Base-by-base conservation (phyloP, 1,284 basidiomycete species). In the Microstroma glucosiphilum region DNA sequence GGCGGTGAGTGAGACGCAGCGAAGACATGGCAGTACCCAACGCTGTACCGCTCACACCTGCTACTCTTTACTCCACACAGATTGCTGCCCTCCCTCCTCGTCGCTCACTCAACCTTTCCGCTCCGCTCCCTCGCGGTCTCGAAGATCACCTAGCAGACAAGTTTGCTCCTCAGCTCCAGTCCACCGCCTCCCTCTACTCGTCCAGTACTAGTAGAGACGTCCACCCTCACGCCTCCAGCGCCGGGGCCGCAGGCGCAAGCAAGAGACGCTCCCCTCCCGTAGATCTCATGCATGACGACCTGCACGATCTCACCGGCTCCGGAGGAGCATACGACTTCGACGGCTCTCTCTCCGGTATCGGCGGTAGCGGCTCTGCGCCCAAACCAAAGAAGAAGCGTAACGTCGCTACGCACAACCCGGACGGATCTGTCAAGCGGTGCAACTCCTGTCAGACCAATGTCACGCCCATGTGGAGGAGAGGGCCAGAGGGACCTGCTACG, bases 391-490 rank as follows among this genome's bases (percentile, higher is more conserved):
- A 73, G 9, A 77, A 76, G 65, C 69, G 75, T 26, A 73, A 77
- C 55, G 74, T 77, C 26, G 75, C 75, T 0, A 76, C 72, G 42
- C 74, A 76, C 67, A 77, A 77, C 43, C 71, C 75, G 15, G 75
- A 77, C 43, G 75, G 75, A 40, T 70, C 68, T 23, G 63, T 74
- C 65, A 77, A 77, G 67, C 71, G 72, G 58, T 77, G 75, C 56
- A 71, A 71, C 11, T 72, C 74, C 1, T 77, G 75, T 54, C 73
- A 72, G 25, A 76, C 76, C 60, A 74, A 69, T 55, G 72, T 73
- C 64, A 77, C 75, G 42, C 75, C 75, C 26, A 76, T 77, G 74
- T 77, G 75, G 75, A 66, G 75, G 19, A 64, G 75, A 11, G 75
- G 75, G 8, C 75, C 75, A 30, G 69, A 69, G 41, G 75, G 75